Conservation (phyloP, 2,329 filamentous ascomycete genomes). For the Leptosphaerulina australis region DNA sequence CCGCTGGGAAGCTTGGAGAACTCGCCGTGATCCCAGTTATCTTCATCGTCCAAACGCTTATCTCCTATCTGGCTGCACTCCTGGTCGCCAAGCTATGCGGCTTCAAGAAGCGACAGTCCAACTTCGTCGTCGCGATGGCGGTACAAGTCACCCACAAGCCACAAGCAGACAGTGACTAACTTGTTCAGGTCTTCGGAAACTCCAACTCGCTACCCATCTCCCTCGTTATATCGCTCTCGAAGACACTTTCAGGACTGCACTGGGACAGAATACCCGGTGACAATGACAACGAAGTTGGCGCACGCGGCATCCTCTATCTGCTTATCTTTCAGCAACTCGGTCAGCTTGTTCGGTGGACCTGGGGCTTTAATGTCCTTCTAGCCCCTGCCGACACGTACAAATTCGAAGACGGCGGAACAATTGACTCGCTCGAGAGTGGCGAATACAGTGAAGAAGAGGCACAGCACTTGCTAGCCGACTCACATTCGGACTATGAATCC, state of each 20-base stretch:
- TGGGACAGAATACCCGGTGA: slow-evolving; percentile 92
- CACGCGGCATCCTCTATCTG: slow-evolving; percentile 91
- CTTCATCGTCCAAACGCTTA: slow-evolving; percentile 82
- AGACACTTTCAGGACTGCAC: slow-evolving; percentile 88
- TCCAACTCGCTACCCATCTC: slow-evolving; percentile 98
- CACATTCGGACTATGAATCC: slow-evolving; percentile 56
- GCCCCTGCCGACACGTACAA: slow-evolving; percentile 78
- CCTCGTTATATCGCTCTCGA: slow-evolving; percentile 88
- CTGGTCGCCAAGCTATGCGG: slow-evolving; percentile 75
- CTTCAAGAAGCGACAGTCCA: slow-evolving; percentile 82
- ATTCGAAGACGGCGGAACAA: slow-evolving; percentile 61
- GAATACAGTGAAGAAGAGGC: slow-evolving; percentile 60
- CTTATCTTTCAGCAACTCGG: slow-evolving; percentile 98
- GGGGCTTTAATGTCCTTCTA: slow-evolving; percentile 95
- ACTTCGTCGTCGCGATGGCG: slow-evolving; percentile 97
- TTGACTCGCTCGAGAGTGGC: slow-evolving; percentile 54
- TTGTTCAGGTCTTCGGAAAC: slow-evolving; percentile 81
- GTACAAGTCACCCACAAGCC: slow-evolving; percentile 51
- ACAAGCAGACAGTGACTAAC: slow-evolving; percentile 21
- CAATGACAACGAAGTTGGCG: slow-evolving; percentile 92
- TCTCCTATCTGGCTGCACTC: slow-evolving; percentile 81
- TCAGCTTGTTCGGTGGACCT: slow-evolving; percentile 94
- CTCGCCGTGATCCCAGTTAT: slow-evolving; percentile 95
- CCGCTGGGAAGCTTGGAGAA: slow-evolving; percentile 85
- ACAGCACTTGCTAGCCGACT: slow-evolving; percentile 48